phyloP scores from a whole-genome alignment of 1,284 basidiomycete genomes.

The Inonotus obliquus region DNA sequence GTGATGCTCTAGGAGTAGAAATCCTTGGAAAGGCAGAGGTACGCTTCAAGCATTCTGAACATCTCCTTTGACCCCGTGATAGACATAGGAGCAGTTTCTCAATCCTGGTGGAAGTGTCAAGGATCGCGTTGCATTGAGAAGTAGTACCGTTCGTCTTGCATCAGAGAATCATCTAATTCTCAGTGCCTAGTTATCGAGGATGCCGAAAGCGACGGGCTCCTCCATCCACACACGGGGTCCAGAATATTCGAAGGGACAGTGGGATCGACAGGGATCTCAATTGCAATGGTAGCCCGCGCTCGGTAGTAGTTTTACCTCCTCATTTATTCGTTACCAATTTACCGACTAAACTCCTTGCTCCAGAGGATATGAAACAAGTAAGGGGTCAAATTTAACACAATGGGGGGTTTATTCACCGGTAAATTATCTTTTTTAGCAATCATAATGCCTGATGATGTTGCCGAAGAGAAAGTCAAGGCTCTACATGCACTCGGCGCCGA shows the following conservation, averaged over 20 bases:
- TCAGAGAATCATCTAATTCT: background rate
- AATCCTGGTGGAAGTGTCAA: conserved; percentile 99
- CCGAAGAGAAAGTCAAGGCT: conserved; percentile 86
- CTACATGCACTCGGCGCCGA: conserved; percentile 82
- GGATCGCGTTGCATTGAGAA: conserved; percentile 90
- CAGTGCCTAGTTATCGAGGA: conserved; percentile 77
- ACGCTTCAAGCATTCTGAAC: conserved; percentile 19
- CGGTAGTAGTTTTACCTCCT: conserved; percentile 44
- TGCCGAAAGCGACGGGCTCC: conserved; percentile 80
- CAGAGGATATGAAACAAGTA: conserved; percentile 77
- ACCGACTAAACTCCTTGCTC: background rate
- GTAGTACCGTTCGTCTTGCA: conserved; percentile 37
- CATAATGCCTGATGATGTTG: conserved; percentile 93
- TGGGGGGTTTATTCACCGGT: background rate
- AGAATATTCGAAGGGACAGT: conserved; percentile 98
- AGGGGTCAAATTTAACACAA: conserved; percentile 24
- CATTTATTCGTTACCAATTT: background rate
- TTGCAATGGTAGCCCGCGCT: conserved; percentile 88
- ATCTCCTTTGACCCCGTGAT: background rate
- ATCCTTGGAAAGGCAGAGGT: conserved; percentile 96
- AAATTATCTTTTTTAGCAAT: conserved; percentile 49
- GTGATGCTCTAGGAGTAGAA: conserved; percentile 87
- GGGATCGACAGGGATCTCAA: conserved; percentile 95
- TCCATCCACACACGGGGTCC: conserved; percentile 86
- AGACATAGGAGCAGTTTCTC: conserved; percentile 57